Evolutionary conservation across 306 rosid genomes (phyloP), one percentile per base, ranked within the genome.

Genomic region (Sophora flavescens): DNA sequence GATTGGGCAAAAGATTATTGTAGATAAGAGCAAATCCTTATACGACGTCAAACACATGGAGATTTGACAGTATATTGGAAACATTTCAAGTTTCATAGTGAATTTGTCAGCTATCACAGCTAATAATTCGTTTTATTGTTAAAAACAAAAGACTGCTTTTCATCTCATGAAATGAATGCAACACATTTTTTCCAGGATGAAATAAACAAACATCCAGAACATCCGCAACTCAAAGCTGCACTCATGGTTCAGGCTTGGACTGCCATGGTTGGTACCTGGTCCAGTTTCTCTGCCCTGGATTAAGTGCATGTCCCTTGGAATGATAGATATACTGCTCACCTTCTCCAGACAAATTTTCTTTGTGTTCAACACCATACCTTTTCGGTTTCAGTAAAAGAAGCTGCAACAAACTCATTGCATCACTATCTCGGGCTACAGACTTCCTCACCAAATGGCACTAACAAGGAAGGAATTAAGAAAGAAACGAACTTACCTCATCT

Each of bases 281-380:
- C 98, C 98, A 95, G 83, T 90, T 78, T 87, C 96, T 90, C 87
- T 95, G 97, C 67, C 96, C 97, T 8, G 93, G 92, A 84, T 95
- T 86, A 51, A 95, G 97, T 36, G 97, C 86, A 70, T 95, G 99
- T 44, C 99, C 99, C 84, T 92, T 95, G 82, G 97, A 95, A 76
- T 92, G 99, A 88, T 92, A 92, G 76, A 95, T 95, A 38, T 58
- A 77, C 71, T 89, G 88, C 16, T 95, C 97, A 12, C 99, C 99
- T 72, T 95, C 93, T 74, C 99, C 99, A 6, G 99, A 85, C 77
- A 95, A 90, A 71, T 95, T 95, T 67, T 95, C 83, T 68, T 76
- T 90, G 84, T 95, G 99, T 36, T 95, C 99, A 48, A 90, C 9
- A 57, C 96, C 91, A 12, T 95, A 95, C 82, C 97, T 88, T 78